A percentile compares a stretch with the other conserved stretches of the same genome.
phyloP scores from a whole-genome alignment of 2,329 filamentous ascomycete species.

The Cladosporium sp. region DNA sequence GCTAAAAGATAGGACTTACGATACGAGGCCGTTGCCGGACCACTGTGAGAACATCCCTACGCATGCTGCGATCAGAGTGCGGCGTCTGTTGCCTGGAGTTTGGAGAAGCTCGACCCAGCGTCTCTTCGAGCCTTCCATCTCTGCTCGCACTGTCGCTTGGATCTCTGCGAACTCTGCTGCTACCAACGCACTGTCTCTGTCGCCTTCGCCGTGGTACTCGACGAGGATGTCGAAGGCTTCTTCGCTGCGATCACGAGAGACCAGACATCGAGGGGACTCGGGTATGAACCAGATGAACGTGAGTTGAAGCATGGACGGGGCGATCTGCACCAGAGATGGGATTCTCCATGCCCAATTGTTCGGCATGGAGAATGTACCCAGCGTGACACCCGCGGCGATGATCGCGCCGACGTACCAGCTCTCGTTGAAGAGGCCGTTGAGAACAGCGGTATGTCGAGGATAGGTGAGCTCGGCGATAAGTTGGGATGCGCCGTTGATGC shows the following conservation, averaged over 20 bases:
- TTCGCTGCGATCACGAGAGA: constrained; percentile 21
- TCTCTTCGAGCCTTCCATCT: constrained; percentile 43
- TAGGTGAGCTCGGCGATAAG: constrained; percentile 17
- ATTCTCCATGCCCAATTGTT: constrained; percentile 49
- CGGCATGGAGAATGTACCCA: constrained; percentile 14
- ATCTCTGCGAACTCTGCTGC: constrained; percentile 69
- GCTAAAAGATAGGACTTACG: constrained; percentile 44
- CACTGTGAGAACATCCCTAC: constrained; percentile 18
- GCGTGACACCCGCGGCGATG: constrained; percentile 17
- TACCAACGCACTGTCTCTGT: constrained; percentile 58
- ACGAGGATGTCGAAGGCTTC: constrained; percentile 25
- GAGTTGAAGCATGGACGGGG: constrained; percentile 32
- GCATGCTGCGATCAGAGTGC: constrained; percentile 37
- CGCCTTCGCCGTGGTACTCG: constrained; percentile 26
- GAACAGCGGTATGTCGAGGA: constrained; percentile 5
- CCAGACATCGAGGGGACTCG: constrained; percentile 26
- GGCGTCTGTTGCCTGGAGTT: constrained; percentile 54
- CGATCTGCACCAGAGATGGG: constrained; percentile 28
- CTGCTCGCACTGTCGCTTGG: constrained; percentile 62
- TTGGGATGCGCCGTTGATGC: constrained; percentile 20
- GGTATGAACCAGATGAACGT: constrained; percentile 28
- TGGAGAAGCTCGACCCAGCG: constrained; percentile 63
- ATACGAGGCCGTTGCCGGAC: constrained; percentile 9
- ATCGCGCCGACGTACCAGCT: constrained; percentile 17
- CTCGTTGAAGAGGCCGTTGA: constrained; percentile 22